A percentile compares a stretch with the other conserved stretches of the same genome.
Conservation (phyloP, 768 basidiomycete species). For the Tephrocybe sp. region DNA sequence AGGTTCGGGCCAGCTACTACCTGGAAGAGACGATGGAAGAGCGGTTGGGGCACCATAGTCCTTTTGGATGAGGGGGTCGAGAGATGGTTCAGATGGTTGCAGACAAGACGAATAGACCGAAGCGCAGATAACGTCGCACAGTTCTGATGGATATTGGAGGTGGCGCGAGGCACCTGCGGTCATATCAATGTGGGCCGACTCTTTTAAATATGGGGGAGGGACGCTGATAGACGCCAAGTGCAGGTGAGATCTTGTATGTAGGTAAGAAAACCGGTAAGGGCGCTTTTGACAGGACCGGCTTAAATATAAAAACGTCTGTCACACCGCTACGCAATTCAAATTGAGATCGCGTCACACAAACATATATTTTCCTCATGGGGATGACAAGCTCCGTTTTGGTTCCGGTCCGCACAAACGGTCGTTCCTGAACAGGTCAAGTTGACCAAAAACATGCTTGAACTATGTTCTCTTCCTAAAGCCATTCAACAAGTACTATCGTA, state of each 20-base stretch:
- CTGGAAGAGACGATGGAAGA: conserved; percentile 73
- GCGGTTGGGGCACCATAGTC: conserved; percentile 55
- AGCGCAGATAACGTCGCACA: conserved; percentile 72
- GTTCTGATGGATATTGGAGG: conserved; percentile 63
- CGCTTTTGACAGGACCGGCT: conserved; percentile 4
- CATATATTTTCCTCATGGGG: conserved; percentile 12
- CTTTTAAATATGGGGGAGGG: neutral
- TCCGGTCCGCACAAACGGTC: conserved; percentile 6
- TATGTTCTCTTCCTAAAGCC: too few species aligned
- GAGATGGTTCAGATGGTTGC: conserved; percentile 53
- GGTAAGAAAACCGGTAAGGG: neutral
- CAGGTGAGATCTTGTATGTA: conserved; percentile 7
- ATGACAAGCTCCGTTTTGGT: conserved; percentile 1
- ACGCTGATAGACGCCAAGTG: neutral
- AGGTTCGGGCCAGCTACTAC: conserved; percentile 68
- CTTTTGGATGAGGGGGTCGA: conserved; percentile 65
- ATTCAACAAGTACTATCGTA: too few species aligned
- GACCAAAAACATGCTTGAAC: too few species aligned
- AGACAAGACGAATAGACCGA: conserved; percentile 67
- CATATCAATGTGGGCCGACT: conserved; percentile 20
- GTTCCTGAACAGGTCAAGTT: neutral
- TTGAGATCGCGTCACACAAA: conserved; percentile 9
- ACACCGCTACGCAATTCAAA: conserved; percentile 11
- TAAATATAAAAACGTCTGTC: conserved; percentile 9
- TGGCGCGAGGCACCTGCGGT: conserved; percentile 27